A percentile compares a stretch with the other conserved stretches of the same genome.
Evolutionary conservation across 2,329 filamentous ascomycete species (phyloP).

Genomic region (Xylaria sp.): DNA sequence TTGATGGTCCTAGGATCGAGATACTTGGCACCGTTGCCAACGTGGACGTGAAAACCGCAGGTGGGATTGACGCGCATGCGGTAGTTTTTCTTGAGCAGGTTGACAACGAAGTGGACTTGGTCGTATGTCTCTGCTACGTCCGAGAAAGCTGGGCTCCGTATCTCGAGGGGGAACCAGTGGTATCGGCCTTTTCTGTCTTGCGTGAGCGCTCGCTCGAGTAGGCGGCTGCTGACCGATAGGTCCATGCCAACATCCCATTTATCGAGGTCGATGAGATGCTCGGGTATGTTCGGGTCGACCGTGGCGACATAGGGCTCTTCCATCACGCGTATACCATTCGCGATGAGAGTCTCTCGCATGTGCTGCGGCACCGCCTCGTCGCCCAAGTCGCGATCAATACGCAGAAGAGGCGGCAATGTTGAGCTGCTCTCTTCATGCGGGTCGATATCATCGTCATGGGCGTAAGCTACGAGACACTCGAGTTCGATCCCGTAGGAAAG

Average conservation of each 20-base stretch:
- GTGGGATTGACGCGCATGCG: conserved; percentile 32
- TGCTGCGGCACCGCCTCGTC: neutral
- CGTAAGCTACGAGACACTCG: conserved; percentile 23
- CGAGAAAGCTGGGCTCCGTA: conserved; percentile 34
- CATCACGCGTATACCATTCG: conserved; percentile 18
- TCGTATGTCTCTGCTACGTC: conserved; percentile 25
- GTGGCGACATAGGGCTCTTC: neutral
- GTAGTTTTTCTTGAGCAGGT: conserved; percentile 30
- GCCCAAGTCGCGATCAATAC: conserved; percentile 6
- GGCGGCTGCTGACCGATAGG: neutral
- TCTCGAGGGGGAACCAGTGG: conserved; percentile 28
- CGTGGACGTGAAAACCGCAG: conserved; percentile 36
- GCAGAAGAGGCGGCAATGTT: conserved; percentile 26
- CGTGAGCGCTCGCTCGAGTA: neutral
- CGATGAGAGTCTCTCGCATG: conserved; percentile 18
- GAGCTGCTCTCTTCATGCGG: conserved; percentile 20
- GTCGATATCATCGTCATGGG: conserved; percentile 19
- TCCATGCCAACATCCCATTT: conserved; percentile 21
- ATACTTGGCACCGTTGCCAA: conserved; percentile 33
- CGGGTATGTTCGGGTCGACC: neutral
- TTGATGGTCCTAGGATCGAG: conserved; percentile 29
- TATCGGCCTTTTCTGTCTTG: conserved; percentile 16
- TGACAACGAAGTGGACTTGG: conserved; percentile 31
- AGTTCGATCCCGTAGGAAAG: conserved; percentile 31
- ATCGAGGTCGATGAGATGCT: conserved; percentile 10